phyloP scores from a whole-genome alignment of 306 rosid genomes.

The Prunus armeniaca region DNA sequence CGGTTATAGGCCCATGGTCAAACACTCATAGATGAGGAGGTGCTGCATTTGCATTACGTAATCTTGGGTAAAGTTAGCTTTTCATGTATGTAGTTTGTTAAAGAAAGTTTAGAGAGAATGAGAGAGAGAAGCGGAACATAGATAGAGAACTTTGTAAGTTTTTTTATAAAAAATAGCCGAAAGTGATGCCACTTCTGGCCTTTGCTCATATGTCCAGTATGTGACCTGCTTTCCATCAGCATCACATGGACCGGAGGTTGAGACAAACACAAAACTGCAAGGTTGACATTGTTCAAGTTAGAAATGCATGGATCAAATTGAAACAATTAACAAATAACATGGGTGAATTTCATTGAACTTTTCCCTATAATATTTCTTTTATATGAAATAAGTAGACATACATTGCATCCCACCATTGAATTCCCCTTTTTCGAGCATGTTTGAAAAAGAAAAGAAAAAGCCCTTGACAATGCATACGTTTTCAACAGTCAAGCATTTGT shows the following conservation, averaged over 20 bases:
- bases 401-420: background rate
- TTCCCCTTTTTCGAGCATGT: background rate
- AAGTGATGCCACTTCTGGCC: background rate
- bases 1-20: too few relatives aligned
- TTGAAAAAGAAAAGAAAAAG: background rate
- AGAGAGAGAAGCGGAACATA: too few relatives aligned
- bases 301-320: background rate
- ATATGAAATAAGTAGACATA: background rate
- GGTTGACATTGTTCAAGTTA: background rate
- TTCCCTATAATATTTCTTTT: background rate
- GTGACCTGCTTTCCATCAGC: too few relatives aligned
- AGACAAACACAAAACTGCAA: background rate
- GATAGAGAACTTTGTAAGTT: too few relatives aligned
- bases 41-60: too few relatives aligned
- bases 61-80: too few relatives aligned
- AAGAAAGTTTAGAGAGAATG: too few relatives aligned
- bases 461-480: slow-evolving; percentile 79
- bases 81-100: too few relatives aligned
- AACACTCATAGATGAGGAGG: too few relatives aligned
- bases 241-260: background rate
- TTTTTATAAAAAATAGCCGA: too few relatives aligned
- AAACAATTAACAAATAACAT: background rate
- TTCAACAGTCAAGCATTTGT: slow-evolving; percentile 81
- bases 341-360: background rate
- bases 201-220: too few relatives aligned